phyloP scores from a whole-genome alignment of 2,329 filamentous ascomycete species.

The Claviceps maximensis region DNA sequence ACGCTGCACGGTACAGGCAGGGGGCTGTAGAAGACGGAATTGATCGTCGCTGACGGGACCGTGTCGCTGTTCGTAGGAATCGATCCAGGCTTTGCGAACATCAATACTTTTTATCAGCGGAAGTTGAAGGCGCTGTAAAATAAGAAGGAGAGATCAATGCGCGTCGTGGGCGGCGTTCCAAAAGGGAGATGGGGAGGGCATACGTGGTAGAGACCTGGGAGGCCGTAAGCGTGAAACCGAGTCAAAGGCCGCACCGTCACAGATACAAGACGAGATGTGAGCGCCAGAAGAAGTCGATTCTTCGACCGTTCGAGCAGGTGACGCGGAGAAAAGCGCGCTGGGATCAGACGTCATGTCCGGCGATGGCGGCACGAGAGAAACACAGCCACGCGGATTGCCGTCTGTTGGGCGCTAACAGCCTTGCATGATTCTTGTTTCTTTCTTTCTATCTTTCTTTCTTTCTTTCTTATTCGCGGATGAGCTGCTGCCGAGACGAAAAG shows the following conservation, averaged over 20 bases:
- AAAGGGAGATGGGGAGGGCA: background rate
- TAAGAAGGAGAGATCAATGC: too few relatives aligned
- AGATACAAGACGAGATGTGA: slow-evolving; percentile 4
- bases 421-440: slow-evolving; percentile 5
- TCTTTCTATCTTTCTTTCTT: too few relatives aligned
- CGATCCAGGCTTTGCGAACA: slow-evolving; percentile 34
- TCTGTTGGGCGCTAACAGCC: slow-evolving; percentile 3
- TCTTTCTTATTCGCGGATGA: too few relatives aligned
- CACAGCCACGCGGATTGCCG: background rate
- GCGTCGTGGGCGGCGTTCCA: too few relatives aligned
- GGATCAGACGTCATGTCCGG: background rate
- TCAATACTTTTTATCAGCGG: slow-evolving; percentile 19
- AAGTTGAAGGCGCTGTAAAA: too few relatives aligned
- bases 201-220: slow-evolving; percentile 19
- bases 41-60: slow-evolving; percentile 26
- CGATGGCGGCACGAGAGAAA: background rate
- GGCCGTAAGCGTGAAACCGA: slow-evolving; percentile 12
- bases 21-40: slow-evolving; percentile 25
- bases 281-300: slow-evolving; percentile 7
- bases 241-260: slow-evolving; percentile 5
- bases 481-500: background rate
- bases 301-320: slow-evolving; percentile 6
- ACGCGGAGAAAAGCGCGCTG: slow-evolving; percentile 7
- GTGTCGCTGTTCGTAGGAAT: slow-evolving; percentile 31
- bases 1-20: slow-evolving; percentile 23